Conservation (phyloP, 805 yeast genomes). For the Barnettozyma wickerhamii region DNA sequence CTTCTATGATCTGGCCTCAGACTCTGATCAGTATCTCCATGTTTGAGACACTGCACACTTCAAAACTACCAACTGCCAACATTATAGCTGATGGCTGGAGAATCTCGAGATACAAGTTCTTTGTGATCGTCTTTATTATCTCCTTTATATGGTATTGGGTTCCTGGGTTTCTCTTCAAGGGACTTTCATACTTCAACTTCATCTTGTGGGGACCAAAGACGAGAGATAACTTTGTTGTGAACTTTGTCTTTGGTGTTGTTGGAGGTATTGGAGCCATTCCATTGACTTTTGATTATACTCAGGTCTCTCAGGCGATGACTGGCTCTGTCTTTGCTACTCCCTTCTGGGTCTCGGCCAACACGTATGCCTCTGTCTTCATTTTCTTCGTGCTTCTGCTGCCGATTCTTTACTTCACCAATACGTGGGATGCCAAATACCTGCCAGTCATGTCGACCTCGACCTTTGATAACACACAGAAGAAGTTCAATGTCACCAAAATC, state of each 20-base stretch:
- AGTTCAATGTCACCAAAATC: slow-evolving; percentile 44
- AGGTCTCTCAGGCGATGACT: slow-evolving; percentile 36
- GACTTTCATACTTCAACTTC: slow-evolving; percentile 42
- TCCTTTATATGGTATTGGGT: slow-evolving; percentile 58
- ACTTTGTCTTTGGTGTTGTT: slow-evolving; percentile 56
- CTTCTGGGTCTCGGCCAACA: slow-evolving; percentile 32
- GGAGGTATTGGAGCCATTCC: slow-evolving; percentile 54
- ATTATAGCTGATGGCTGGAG: slow-evolving; percentile 49
- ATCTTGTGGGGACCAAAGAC: slow-evolving; percentile 48
- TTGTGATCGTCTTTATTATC: slow-evolving; percentile 36
- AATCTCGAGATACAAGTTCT: slow-evolving; percentile 45
- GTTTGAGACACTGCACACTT: slow-evolving; percentile 42
- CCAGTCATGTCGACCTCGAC: slow-evolving; percentile 51
- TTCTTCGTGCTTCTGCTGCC: slow-evolving; percentile 47
- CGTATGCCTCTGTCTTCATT: slow-evolving; percentile 41
- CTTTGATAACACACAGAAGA: slow-evolving; percentile 41
- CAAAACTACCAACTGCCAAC: slow-evolving; percentile 29
- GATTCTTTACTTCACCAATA: slow-evolving; percentile 47
- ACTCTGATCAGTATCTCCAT: slow-evolving; percentile 57
- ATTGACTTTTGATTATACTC: slow-evolving; percentile 54
- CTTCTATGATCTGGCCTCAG: slow-evolving; percentile 69
- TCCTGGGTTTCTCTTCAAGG: slow-evolving; percentile 48
- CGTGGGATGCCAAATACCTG: slow-evolving; percentile 54
- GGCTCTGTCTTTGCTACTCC: slow-evolving; percentile 62
- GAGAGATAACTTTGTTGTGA: slow-evolving; percentile 49